These are phyloP conservation scores for Sinapis alba DNA, from an alignment of 441 rosid species.

Conservation along the genomic window DNA sequence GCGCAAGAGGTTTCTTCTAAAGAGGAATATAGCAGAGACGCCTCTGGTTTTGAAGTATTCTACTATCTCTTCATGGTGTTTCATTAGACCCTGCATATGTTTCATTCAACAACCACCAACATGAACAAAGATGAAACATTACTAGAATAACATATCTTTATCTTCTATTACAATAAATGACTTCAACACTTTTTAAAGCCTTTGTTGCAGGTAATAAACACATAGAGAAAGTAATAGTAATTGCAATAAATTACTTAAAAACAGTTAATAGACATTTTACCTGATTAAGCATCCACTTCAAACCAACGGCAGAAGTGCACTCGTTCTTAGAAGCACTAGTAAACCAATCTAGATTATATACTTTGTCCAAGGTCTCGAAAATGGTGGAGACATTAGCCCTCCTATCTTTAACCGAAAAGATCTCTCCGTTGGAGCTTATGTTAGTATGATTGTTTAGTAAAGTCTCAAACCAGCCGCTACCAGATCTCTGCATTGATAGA, in stretches of 20 bases:
- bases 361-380: constrained; percentile 34
- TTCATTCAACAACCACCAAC: constrained; percentile 18
- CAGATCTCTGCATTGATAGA: constrained; percentile 98
- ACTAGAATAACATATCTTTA: not conserved
- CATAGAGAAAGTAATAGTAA: not conserved
- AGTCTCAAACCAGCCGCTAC: constrained; percentile 99
- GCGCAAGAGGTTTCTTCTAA: constrained; percentile 85
- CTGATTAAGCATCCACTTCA: constrained; percentile 99
- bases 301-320: constrained; percentile 93
- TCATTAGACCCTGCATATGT: constrained; percentile 75
- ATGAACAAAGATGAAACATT: not conserved
- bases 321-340: constrained; percentile 97
- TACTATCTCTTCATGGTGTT: constrained; percentile 73
- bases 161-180: not conserved
- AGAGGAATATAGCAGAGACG: constrained; percentile 84
- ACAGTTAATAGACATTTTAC: constrained; percentile 40
- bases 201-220: not conserved
- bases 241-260: not conserved
- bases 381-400: not conserved
- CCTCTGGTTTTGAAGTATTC: constrained; percentile 85
- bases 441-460: constrained; percentile 88
- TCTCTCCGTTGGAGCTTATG: constrained; percentile 96
- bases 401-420: constrained; percentile 70
- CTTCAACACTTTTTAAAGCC: no score
- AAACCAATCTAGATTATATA: constrained; percentile 86